Evolutionary conservation across 2,329 filamentous ascomycete genomes (phyloP), one percentile per base, ranked within the genome.

Genomic region (Rosellinia necatrix): DNA sequence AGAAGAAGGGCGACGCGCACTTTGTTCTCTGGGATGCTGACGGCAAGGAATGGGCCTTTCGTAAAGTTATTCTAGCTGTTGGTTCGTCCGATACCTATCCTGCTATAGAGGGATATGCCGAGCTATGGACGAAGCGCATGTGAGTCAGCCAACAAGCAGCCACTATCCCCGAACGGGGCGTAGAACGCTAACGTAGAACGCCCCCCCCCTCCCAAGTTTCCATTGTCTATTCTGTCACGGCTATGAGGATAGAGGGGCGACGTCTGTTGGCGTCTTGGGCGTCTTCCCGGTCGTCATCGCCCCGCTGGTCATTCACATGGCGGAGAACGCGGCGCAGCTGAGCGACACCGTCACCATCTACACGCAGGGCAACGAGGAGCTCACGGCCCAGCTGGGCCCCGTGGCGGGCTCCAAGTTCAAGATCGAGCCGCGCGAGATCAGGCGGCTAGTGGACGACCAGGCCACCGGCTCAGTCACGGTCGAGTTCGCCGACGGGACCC

Each of bases 11-110:
- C 15, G 60, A 65, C 22, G 30, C 51, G 2, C 60, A 60, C 3
- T 78, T 79, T 40, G 66, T 69, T 37, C 70, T 71, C 0, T 59
- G n/a, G 4, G 63, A 65, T 48, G 43, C 34, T 4, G 22, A 44
- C 8, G 53, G 43, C 9, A 63, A 59, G 30, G 40, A 55, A 21
- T 64, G 56, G 59, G n/a, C 21, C 12, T 56, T 61, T 25, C 54
- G 54, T 8, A 66, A 64, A 30, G 32, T 66, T 1, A 27, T 66
- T 1, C 60, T 66, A 6, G 62, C 62, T 2, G 56, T 62, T 0
- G 64, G 64, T 10, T 58, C 53, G 1, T 40, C 59, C 4, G 54
- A 63, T 37, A 48, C 34, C 3, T 62, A 37, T 24, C 60, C 62
- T 2, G 53, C 60, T 4, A 51, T 66, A n/a, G 47, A 56, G 6